Percentiles rank a stretch among this genome's conserved stretches.
Evolutionary conservation across 805 yeast species (phyloP).

Genomic region (Candida michaelii): DNA sequence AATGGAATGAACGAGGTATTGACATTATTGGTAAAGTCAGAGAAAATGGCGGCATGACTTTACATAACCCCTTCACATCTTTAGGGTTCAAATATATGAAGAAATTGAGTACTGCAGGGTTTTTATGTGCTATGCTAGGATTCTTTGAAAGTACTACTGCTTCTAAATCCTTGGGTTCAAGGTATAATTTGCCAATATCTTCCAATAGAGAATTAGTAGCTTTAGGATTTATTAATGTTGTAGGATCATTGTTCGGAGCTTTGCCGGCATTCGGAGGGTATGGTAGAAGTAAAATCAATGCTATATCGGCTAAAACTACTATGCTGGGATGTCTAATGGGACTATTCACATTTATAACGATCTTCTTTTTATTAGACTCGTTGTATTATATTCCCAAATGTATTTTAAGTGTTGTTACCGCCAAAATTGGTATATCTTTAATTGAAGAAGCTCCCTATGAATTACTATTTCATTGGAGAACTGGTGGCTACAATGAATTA

Average conservation of each 20-base stretch:
- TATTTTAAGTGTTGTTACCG: slow-evolving; percentile 75
- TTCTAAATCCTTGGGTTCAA: slow-evolving; percentile 77
- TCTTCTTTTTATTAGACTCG: slow-evolving; percentile 56
- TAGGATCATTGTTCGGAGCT: slow-evolving; percentile 64
- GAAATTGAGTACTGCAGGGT: slow-evolving; percentile 63
- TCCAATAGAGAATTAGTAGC: slow-evolving; percentile 92
- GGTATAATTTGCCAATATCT: slow-evolving; percentile 70
- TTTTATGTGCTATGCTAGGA: slow-evolving; percentile 81
- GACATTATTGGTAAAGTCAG: slow-evolving; percentile 68
- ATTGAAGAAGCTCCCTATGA: slow-evolving; percentile 86
- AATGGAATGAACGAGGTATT: slow-evolving; percentile 58
- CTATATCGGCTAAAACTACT: slow-evolving; percentile 80
- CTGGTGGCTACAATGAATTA: slow-evolving; percentile 77
- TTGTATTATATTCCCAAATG: slow-evolving; percentile 78
- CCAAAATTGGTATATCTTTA: slow-evolving; percentile 61
- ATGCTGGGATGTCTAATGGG: slow-evolving; percentile 85
- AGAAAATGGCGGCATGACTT: slow-evolving; percentile 43
- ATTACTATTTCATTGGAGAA: slow-evolving; percentile 65
- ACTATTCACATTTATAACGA: slow-evolving; percentile 63
- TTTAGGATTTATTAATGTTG: slow-evolving; percentile 71
- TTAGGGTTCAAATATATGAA: slow-evolving; percentile 50
- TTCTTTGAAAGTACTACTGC: slow-evolving; percentile 94
- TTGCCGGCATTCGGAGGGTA: slow-evolving; percentile 95
- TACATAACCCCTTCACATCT: slow-evolving; percentile 56
- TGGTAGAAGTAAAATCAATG: slow-evolving; percentile 88